A percentile compares a stretch with the other conserved stretches of the same genome.
These are phyloP conservation scores for Trametes elegans DNA, from an alignment of 768 basidiomycete genomes.

Conservation along the genomic window DNA sequence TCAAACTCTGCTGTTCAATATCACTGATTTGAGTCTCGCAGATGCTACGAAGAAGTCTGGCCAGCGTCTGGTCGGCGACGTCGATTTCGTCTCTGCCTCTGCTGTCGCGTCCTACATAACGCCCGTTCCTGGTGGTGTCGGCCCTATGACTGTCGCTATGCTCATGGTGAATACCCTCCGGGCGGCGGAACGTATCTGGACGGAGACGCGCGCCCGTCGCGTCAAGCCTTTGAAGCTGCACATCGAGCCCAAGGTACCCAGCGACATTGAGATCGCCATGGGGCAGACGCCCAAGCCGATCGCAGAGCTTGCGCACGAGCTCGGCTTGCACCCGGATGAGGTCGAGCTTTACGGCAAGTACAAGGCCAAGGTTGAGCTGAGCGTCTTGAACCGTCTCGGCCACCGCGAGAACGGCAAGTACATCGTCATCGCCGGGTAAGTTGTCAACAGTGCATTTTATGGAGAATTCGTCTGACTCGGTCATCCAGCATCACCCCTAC, in stretches of 20 bases:
- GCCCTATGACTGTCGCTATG: constrained; percentile 99
- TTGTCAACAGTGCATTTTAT: neutral
- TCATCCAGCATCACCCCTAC: constrained; percentile 84
- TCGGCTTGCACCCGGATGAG: constrained; percentile 83
- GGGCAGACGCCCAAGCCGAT: constrained; percentile 93
- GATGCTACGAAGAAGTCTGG: constrained; percentile 93
- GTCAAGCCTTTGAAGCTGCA: constrained; percentile 78
- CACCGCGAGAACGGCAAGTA: constrained; percentile 94
- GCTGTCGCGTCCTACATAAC: constrained; percentile 87
- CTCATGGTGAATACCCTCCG: constrained; percentile 93
- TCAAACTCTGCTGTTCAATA: too few relatives aligned
- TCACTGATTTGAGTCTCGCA: constrained; percentile 25
- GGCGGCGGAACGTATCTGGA: constrained; percentile 81
- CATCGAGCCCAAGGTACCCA: constrained; percentile 84
- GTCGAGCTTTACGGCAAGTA: constrained; percentile 93
- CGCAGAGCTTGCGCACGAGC: constrained; percentile 78
- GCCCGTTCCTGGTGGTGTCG: constrained; percentile 97
- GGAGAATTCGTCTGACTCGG: neutral
- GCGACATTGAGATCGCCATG: constrained; percentile 95
- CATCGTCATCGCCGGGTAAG: constrained; percentile 88
- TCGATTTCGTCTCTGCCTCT: constrained; percentile 79
- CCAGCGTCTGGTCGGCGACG: constrained; percentile 94
- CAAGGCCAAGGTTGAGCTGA: constrained; percentile 96
- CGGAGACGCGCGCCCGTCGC: constrained; percentile 60
- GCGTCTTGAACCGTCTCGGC: constrained; percentile 77